Percentiles rank a stretch among this genome's conserved stretches.
phyloP scores from a whole-genome alignment of 2,329 filamentous ascomycete genomes.

The Periconia digitata region DNA sequence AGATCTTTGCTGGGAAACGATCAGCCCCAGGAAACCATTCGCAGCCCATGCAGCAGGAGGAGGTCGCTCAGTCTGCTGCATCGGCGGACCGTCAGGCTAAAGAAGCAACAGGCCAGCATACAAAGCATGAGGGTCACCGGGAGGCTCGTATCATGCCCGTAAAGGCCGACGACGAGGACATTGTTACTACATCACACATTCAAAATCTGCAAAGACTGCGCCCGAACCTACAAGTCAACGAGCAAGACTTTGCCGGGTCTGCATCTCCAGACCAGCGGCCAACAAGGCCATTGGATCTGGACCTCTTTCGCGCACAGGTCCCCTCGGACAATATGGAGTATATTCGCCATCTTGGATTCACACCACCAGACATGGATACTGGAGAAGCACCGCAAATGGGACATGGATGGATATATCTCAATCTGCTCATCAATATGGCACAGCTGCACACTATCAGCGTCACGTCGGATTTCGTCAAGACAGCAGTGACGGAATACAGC shows the following conservation, averaged over 20 bases:
- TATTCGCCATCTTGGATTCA: slow-evolving; percentile 72
- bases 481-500: slow-evolving; percentile 70
- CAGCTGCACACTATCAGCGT: slow-evolving; percentile 86
- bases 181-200: slow-evolving; percentile 14
- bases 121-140: slow-evolving; percentile 45
- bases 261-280: slow-evolving; percentile 69
- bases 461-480: slow-evolving; percentile 73
- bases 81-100: slow-evolving; percentile 46
- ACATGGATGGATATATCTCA: slow-evolving; percentile 81
- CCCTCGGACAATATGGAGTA: slow-evolving; percentile 79
- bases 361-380: slow-evolving; percentile 58
- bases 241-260: slow-evolving; percentile 33
- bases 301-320: slow-evolving; percentile 74
- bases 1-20: slow-evolving; percentile 75
- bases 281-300: slow-evolving; percentile 74
- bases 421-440: slow-evolving; percentile 77
- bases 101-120: slow-evolving; percentile 43
- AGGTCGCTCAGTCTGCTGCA: slow-evolving; percentile 59
- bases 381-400: slow-evolving; percentile 60
- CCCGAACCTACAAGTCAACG: slow-evolving; percentile 16
- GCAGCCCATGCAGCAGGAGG: slow-evolving; percentile 58
- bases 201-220: slow-evolving; percentile 19
- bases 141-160: slow-evolving; percentile 50
- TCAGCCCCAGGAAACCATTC: slow-evolving; percentile 48
- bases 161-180: slow-evolving; percentile 13